Base-by-base conservation (phyloP, 257 asterid genomes). In the Plantago ovata region DNA sequence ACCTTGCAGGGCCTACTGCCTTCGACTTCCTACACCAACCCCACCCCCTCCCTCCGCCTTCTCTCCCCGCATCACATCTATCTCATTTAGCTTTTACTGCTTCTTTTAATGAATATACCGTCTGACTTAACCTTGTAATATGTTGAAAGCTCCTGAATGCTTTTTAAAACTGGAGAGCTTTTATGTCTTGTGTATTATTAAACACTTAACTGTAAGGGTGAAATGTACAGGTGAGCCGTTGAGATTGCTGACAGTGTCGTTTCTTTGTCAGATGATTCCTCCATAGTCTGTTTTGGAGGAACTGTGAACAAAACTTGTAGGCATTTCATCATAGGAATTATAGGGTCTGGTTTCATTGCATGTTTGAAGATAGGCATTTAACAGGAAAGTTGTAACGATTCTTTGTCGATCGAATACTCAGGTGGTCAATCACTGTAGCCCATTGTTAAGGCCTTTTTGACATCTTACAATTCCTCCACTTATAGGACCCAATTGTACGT, bases 121-220 rank as follows among this genome's bases (percentile, higher is more conserved):
- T 67, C 60, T 60, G 53, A 46, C 68, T 13, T 36, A 76, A 53
- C 72, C 58, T 58, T 74, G 79, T 71, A 64, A 56, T 48, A 54
- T 70, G 77, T 68, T 8, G 15, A 46, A 69, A 69, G 77, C 78
- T 73, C 79, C 46, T 57, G 65, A 60, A 72, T 74, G 78, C 64
- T 56, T 69, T 69, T 69, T 61, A 56, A 28, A 56, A 66, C 60
- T 59, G 22, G 73, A 71, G 80, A 72, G 73, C 81, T 74, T 69
- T 79, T 40, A 10, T 50, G 75, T 62, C 67, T 74, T 54, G 36
- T 46, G 66, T 69, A 61, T 63, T 57, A 33, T 6, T n/a, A 59
- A 46, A 61, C 38, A 22, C 19, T 62, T 53, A 70, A 68, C 63
- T 64, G 69, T 40, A 55, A 68, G 79, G 68, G 64, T 69, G 70